phyloP scores from a whole-genome alignment of 2,329 filamentous ascomycete genomes.

The Golovinomyces cichoracearum region DNA sequence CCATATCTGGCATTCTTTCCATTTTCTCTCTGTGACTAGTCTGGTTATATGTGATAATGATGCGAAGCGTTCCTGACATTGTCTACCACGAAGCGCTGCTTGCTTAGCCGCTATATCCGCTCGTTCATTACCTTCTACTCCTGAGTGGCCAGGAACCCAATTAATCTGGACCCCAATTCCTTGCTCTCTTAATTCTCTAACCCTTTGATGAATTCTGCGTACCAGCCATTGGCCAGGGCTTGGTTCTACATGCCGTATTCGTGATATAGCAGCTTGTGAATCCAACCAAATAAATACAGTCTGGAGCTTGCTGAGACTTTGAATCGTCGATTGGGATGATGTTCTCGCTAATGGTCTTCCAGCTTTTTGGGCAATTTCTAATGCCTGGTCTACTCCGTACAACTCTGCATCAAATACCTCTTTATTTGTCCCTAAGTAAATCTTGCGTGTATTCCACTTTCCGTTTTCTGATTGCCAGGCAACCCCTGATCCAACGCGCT shows the following conservation, averaged over 20 bases:
- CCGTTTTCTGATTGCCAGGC: neutral
- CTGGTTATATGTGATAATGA: neutral
- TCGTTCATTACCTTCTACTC: neutral
- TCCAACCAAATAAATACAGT: neutral
- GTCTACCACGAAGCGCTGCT: neutral
- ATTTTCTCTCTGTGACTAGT: neutral
- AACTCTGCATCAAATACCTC: slow-evolving; percentile 1
- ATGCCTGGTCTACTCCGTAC: neutral
- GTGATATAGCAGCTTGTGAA: neutral
- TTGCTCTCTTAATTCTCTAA: neutral
- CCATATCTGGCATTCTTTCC: neutral
- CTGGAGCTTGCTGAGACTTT: too few species aligned
- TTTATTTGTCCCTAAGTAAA: slow-evolving; percentile 1
- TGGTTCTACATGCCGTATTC: neutral
- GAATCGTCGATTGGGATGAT: neutral
- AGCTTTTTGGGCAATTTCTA: neutral
- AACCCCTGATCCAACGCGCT: neutral
- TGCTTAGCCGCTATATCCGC: neutral
- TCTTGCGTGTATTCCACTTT: neutral
- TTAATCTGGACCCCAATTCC: neutral
- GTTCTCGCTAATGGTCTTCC: neutral
- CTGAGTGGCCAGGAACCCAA: neutral
- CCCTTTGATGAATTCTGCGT: neutral
- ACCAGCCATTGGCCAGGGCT: neutral
- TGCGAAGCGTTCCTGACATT: neutral